These are phyloP conservation scores for Allium sativum DNA, from an alignment of 106 monocot species.

Conservation along the genomic window DNA sequence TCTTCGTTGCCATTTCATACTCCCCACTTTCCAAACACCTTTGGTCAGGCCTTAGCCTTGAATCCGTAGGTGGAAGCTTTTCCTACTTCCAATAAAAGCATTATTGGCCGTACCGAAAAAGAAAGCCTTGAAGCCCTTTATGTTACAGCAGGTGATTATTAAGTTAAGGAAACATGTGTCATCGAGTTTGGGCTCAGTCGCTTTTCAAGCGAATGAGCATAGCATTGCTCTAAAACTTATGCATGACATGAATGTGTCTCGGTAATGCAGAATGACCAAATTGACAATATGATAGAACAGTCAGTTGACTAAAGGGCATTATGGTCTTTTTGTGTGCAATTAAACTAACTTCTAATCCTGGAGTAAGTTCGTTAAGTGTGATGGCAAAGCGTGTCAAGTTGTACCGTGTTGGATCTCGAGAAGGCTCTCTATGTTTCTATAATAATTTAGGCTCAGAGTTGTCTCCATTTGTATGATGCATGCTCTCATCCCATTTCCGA, in stretches of 20 bases:
- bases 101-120: not conserved
- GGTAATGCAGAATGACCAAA: not conserved
- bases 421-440: conserved; percentile 74
- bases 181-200: too few relatives aligned
- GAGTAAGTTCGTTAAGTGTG: conserved; percentile 79
- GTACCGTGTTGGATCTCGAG: conserved; percentile 71
- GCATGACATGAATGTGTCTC: not conserved
- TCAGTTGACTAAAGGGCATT: too few relatives aligned
- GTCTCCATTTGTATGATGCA: conserved; percentile 70
- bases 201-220: too few relatives aligned
- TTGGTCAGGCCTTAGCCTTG: conserved; percentile 93
- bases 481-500: conserved; percentile 99
- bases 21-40: conserved; percentile 93
- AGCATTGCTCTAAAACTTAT: not conserved
- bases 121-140: too few relatives aligned
- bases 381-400: conserved; percentile 90
- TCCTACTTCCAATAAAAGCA: conserved; percentile 35
- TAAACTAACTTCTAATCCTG: conserved; percentile 56
- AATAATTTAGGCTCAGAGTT: conserved; percentile 44
- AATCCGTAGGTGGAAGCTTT: conserved; percentile 92
- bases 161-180: too few relatives aligned
- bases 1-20: conserved; percentile 91
- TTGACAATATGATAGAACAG: too few relatives aligned
- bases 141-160: too few relatives aligned
- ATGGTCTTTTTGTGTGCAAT: too few relatives aligned